Evolutionary conservation across 176 grass and related monocot species (phyloP).

Genomic region (Neostapfia colusana): DNA sequence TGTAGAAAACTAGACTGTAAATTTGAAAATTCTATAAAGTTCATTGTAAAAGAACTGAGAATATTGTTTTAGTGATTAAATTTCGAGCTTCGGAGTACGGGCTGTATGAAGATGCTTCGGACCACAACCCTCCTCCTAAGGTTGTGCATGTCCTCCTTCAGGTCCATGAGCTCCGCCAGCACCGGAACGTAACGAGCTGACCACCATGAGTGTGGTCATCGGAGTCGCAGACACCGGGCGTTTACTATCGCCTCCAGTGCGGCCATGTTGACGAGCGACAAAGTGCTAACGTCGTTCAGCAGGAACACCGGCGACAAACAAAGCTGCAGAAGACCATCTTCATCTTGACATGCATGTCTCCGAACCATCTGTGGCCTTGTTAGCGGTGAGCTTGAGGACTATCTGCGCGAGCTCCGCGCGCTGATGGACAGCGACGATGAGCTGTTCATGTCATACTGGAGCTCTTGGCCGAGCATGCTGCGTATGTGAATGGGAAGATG

Average conservation of each 20-base stretch:
- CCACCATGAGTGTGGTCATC: background rate
- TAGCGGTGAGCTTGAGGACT: background rate
- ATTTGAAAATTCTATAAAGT: no score
- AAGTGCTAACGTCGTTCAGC: background rate
- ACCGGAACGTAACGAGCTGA: background rate
- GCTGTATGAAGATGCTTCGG: background rate
- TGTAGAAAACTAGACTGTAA: no score
- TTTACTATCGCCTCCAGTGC: background rate
- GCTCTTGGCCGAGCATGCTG: background rate
- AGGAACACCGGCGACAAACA: background rate
- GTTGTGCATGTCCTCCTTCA: constrained; percentile 19
- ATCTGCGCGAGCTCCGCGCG: background rate
- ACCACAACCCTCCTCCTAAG: background rate
- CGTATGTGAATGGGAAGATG: background rate
- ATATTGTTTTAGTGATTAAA: no score
- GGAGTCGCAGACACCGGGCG: no score
- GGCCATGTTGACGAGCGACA: background rate
- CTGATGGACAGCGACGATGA: background rate
- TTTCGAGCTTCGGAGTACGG: no score
- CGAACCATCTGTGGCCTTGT: background rate
- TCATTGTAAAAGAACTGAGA: no score
- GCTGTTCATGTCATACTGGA: background rate
- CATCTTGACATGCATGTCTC: background rate
- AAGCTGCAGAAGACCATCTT: background rate
- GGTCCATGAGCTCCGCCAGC: constrained; percentile 21